phyloP scores from a whole-genome alignment of 805 yeast species.

The Kodamaea fukazawae region DNA sequence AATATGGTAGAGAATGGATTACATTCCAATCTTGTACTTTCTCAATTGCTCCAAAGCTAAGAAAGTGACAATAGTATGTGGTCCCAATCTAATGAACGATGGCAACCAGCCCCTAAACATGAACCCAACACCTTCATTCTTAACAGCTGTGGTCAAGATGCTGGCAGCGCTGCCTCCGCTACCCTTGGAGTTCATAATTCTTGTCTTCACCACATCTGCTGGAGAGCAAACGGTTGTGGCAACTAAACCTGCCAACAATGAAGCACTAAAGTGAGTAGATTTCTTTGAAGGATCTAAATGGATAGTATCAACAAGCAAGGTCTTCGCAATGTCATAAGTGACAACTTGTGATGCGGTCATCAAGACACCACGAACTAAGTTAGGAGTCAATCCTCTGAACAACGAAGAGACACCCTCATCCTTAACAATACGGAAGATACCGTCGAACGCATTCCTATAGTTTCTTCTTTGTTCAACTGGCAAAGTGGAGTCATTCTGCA shows the following conservation, averaged over 20 bases:
- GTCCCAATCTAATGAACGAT: conserved; percentile 81
- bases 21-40: conserved; percentile 50
- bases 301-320: conserved; percentile 48
- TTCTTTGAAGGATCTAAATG: conserved; percentile 57
- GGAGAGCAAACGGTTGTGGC: conserved; percentile 94
- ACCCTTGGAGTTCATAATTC: conserved; percentile 72
- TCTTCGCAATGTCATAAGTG: conserved; percentile 75
- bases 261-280: conserved; percentile 74
- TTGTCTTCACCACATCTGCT: conserved; percentile 85
- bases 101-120: conserved; percentile 93
- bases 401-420: conserved; percentile 62
- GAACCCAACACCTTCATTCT: conserved; percentile 70
- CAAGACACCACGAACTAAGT: conserved; percentile 72
- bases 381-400: conserved; percentile 75
- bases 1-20: neutral
- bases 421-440: conserved; percentile 53
- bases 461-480: conserved; percentile 65
- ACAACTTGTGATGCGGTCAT: conserved; percentile 94
- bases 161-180: conserved; percentile 43
- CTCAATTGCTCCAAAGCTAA: conserved; percentile 66
- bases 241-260: conserved; percentile 77
- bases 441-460: conserved; percentile 77
- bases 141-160: conserved; percentile 55
- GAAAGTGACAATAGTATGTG: conserved; percentile 71
- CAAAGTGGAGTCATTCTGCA: conserved; percentile 82